Percentiles rank a stretch among this genome's conserved stretches.
Conservation (phyloP, 2,329 filamentous ascomycete species). For the Diaporthe sp. region DNA sequence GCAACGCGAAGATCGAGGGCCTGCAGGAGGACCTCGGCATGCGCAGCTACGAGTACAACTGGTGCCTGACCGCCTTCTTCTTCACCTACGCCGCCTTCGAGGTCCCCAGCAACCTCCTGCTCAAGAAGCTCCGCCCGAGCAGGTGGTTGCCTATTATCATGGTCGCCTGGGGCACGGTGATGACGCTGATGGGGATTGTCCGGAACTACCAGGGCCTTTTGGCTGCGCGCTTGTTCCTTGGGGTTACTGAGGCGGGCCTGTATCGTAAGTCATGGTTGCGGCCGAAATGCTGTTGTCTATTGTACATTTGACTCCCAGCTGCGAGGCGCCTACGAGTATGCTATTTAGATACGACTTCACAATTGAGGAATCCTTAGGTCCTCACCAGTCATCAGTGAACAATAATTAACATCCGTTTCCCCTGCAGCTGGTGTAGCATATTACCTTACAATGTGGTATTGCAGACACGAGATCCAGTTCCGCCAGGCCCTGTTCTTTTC, state of each 20-base stretch:
- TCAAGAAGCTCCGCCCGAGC: conserved; percentile 80
- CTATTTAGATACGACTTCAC: conserved; percentile 49
- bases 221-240: conserved; percentile 69
- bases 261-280: conserved; percentile 55
- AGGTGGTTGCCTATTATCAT: conserved; percentile 84
- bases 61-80: conserved; percentile 80
- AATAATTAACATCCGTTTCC: too few species aligned
- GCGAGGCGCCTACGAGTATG: conserved; percentile 43
- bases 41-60: conserved; percentile 78
- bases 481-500: conserved; percentile 84
- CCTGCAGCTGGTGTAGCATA: conserved; percentile 51
- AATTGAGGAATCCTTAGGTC: neutral
- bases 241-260: conserved; percentile 76
- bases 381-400: neutral
- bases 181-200: conserved; percentile 69
- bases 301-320: conserved; percentile 45
- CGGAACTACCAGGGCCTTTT: conserved; percentile 62
- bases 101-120: conserved; percentile 80
- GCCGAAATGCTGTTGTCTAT: conserved; percentile 64
- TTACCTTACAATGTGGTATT: conserved; percentile 72
- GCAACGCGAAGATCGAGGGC: conserved; percentile 76
- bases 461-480: conserved; percentile 67
- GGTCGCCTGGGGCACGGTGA: conserved; percentile 67
- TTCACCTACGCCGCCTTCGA: conserved; percentile 84
- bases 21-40: conserved; percentile 68